Evolutionary conservation across 139 green algal genomes (phyloP).

Genomic region (Asterochloris sp.): DNA sequence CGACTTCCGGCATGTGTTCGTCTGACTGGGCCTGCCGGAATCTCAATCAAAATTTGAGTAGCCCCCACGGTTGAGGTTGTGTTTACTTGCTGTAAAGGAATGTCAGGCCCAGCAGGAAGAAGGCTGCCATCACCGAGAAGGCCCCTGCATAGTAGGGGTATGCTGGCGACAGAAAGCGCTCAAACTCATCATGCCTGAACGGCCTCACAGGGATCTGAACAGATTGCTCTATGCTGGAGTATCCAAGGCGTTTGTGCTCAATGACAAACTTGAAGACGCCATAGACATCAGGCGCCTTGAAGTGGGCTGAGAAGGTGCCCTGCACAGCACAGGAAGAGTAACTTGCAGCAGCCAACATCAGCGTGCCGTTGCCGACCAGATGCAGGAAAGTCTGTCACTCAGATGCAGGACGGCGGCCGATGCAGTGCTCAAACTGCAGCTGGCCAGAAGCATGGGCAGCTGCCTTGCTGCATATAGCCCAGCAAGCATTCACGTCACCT

Average conservation of each 20-base stretch:
- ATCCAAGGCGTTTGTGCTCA: constrained; percentile 76
- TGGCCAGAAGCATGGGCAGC: neutral
- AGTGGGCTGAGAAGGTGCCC: constrained; percentile 38
- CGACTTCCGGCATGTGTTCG: too few species aligned
- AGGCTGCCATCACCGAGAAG: constrained; percentile 66
- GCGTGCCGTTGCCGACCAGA: too few species aligned
- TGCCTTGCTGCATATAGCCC: neutral
- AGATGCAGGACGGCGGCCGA: neutral
- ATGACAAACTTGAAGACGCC: constrained; percentile 98
- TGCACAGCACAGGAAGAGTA: constrained; percentile 6
- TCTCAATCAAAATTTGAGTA: too few species aligned
- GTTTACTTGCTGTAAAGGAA: constrained; percentile 72
- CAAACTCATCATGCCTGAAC: constrained; percentile 94
- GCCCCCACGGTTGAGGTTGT: neutral
- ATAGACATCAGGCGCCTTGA: constrained; percentile 90
- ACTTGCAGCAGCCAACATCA: neutral
- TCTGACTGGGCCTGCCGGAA: too few species aligned
- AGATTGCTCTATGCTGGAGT: constrained; percentile 61
- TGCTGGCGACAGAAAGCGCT: constrained; percentile 82
- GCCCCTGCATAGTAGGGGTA: constrained; percentile 87
- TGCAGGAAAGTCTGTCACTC: neutral
- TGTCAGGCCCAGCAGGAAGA: constrained; percentile 62
- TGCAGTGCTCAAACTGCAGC: neutral
- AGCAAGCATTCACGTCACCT: constrained; percentile 35
- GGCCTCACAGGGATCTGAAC: constrained; percentile 82